Conservation (phyloP, 129 eudicot species). For the carrot (Daucus carota) region DH1_v3.0 NC_030381.2:2923501-2924000, state of each 20-base stretch:
- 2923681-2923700: constrained; percentile 80
- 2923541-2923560: constrained; percentile 41
- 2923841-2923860: constrained; percentile 57
- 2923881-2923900: constrained; percentile 31
- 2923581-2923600: constrained; percentile 36
- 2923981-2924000: constrained; percentile 63
- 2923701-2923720: constrained; percentile 66
- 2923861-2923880: constrained; percentile 55
- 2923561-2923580: constrained; percentile 42
- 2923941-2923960: constrained; percentile 46
- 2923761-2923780: constrained; percentile 51
- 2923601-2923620: constrained; percentile 14
- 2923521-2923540: constrained; percentile 34
- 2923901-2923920: constrained; percentile 35
- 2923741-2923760: constrained; percentile 47
- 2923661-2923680: constrained; percentile 73
- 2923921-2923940: constrained; percentile 46
- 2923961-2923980: constrained; percentile 56
- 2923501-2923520: constrained; percentile 49
- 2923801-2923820: constrained; percentile 66
- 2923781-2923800: constrained; percentile 32
- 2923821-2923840: constrained; percentile 63
- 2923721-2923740: constrained; percentile 56
- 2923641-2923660: constrained; percentile 33
- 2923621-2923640: constrained; percentile 29